Conservation (phyloP, 129 eudicot species). For the Rutidosis leptorrhynchoides region DNA sequence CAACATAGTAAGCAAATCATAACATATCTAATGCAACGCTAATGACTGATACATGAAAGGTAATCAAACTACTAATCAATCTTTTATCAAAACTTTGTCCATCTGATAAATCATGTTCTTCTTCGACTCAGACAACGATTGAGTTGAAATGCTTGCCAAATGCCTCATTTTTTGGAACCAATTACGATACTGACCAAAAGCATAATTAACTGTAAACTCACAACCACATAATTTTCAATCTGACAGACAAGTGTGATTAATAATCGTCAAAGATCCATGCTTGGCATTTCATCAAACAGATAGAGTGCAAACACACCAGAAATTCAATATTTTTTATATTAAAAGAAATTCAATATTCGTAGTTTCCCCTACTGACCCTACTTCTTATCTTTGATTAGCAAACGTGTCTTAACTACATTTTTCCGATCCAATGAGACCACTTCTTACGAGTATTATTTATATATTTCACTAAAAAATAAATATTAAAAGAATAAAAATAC, state of each 20-base stretch:
- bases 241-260: background rate
- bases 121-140: background rate
- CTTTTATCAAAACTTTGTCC: background rate
- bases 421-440: constrained; percentile 26
- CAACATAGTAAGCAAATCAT: background rate
- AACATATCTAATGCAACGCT: background rate
- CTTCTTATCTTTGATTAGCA: constrained; percentile 28
- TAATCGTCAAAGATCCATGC: constrained; percentile 2
- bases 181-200: background rate
- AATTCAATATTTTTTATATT: no score
- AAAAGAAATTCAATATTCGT: no score
- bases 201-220: background rate
- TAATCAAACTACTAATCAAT: background rate
- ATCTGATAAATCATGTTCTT: no score
- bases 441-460: background rate
- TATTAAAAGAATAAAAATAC: background rate
- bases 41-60: background rate
- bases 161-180: background rate
- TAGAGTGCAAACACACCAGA: constrained; percentile 10
- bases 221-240: background rate
- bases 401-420: constrained; percentile 1
- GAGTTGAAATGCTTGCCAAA: background rate
- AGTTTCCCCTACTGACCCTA: constrained; percentile 20
- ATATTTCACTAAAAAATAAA: background rate
- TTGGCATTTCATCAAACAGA: constrained; percentile 24